Conservation (phyloP, 2,329 filamentous ascomycete species). For the Corinectria fuckeliana region DNA sequence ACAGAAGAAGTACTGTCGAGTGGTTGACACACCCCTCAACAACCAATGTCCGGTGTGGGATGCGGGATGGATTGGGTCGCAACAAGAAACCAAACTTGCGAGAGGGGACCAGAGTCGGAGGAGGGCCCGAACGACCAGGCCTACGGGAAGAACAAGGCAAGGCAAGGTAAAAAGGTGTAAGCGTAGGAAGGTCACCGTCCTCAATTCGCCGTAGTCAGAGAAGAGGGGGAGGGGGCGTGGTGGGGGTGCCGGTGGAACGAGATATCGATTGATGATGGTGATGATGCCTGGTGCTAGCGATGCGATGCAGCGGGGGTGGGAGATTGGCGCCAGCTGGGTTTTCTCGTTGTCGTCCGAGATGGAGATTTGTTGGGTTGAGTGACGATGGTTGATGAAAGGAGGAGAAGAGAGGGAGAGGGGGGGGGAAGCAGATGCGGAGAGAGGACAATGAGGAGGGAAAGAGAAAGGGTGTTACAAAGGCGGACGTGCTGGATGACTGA, state of each 20-base stretch:
- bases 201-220: neutral
- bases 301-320: slow-evolving; percentile 13
- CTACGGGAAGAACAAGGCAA: slow-evolving; percentile 4
- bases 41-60: slow-evolving; percentile 30
- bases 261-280: slow-evolving; percentile 38
- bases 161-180: slow-evolving; percentile 9
- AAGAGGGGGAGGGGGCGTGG: slow-evolving; percentile 19
- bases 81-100: slow-evolving; percentile 18
- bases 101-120: slow-evolving; percentile 8
- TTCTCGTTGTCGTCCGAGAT: slow-evolving; percentile 10
- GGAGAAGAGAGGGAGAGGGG: neutral
- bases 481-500: slow-evolving; percentile 23
- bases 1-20: slow-evolving; percentile 6
- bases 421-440: neutral
- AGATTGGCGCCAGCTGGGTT: slow-evolving; percentile 5
- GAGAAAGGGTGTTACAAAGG: neutral
- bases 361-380: slow-evolving; percentile 9
- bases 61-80: slow-evolving; percentile 32
- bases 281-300: slow-evolving; percentile 8
- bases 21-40: slow-evolving; percentile 13
- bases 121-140: slow-evolving; percentile 19
- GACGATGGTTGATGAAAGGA: neutral
- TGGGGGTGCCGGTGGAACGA: slow-evolving; percentile 37
- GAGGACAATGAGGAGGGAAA: neutral
- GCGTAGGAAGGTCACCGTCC: neutral